Base-by-base conservation (phyloP, 495 filamentous ascomycete species). In the Lophium mytilinum region DNA sequence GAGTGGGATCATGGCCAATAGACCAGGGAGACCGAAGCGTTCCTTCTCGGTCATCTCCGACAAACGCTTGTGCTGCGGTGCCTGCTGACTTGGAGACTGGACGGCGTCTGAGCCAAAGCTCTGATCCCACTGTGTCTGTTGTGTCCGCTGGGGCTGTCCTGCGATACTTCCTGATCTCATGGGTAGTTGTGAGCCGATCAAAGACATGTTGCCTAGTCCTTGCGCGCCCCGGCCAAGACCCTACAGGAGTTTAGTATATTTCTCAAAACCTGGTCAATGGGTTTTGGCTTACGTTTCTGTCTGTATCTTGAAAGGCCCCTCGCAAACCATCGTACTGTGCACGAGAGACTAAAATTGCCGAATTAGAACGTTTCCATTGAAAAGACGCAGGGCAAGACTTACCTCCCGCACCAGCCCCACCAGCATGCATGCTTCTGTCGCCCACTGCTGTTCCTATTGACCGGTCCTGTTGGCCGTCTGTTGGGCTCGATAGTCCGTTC, bases 41-140 rank as follows among this genome's bases (percentile, higher is more conserved):
- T 96, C 90, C 14, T 83, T 76, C 37, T 88, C 82, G 40, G 80
- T 80, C 90, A 95, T 90, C 52, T 87, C 80, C 24, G 82, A 77
- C 21, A 90, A 72, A 51, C 85, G 84, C 55, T 76, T 78, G 56
- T 78, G 77, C 55, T 79, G 76, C 10, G 71, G 66, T 53, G 68
- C 74, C 60, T 73, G 75, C 8, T 67, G 62, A 33, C 58, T 68
- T 10, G 74, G 61, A 35, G 73, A 69, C 33, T 78, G 74, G 36
- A 64, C 64, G 37, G 55, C 49, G 70, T 81, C 30, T 72, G 75
- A 46, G 72, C 80, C 67, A 50, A 65, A 64, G 42, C 41, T 56
- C 61, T 73, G 73, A 52, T 72, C 64, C 33, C 45, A 57, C 17
- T 64, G 63, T 14, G 46, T 15, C 35, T 45, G 53, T 43, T 60